phyloP scores from a whole-genome alignment of 345 rosid genomes.

The Moringa oleifera region DNA sequence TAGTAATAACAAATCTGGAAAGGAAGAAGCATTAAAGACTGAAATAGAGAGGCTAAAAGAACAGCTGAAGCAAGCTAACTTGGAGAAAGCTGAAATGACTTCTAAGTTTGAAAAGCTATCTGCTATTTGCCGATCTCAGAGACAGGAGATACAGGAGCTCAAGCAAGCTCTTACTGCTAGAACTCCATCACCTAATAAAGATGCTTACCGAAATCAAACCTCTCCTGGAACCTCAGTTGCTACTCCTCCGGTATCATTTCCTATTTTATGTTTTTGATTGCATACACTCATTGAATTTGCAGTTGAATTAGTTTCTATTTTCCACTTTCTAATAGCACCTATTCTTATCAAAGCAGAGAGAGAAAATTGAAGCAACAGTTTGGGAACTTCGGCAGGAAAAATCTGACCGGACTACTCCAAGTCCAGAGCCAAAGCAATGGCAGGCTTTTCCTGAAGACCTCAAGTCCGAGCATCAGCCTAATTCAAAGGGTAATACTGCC shows the following conservation, averaged over 20 bases:
- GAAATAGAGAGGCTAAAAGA: conserved; percentile 75
- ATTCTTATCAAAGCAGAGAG: conserved; percentile 32
- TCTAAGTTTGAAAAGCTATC: conserved; percentile 87
- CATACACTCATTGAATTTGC: background rate
- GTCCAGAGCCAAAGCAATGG: conserved; percentile 59
- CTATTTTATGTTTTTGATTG: background rate
- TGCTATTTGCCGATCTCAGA: conserved; percentile 91
- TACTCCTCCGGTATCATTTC: conserved; percentile 37
- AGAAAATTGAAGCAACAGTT: conserved; percentile 30
- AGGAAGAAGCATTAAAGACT: conserved; percentile 51
- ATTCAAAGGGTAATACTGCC: conserved; percentile 28
- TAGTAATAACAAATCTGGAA: conserved; percentile 25
- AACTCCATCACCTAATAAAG: conserved; percentile 57
- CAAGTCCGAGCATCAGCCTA: conserved; percentile 37
- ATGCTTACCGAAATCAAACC: conserved; percentile 34
- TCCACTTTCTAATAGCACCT: background rate
- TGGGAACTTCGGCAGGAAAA: conserved; percentile 46
- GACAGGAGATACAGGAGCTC: conserved; percentile 94
- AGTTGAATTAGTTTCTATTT: background rate
- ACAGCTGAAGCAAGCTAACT: conserved; percentile 59
- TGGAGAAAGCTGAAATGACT: conserved; percentile 76
- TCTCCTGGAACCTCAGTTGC: conserved; percentile 37
- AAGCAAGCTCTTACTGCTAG: conserved; percentile 69
- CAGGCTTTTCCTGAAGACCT: conserved; percentile 66
- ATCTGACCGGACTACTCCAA: conserved; percentile 38